Percentiles rank a stretch among this genome's conserved stretches.
Conservation (phyloP, 139 green algal species). For the Penium margaritaceum region DNA sequence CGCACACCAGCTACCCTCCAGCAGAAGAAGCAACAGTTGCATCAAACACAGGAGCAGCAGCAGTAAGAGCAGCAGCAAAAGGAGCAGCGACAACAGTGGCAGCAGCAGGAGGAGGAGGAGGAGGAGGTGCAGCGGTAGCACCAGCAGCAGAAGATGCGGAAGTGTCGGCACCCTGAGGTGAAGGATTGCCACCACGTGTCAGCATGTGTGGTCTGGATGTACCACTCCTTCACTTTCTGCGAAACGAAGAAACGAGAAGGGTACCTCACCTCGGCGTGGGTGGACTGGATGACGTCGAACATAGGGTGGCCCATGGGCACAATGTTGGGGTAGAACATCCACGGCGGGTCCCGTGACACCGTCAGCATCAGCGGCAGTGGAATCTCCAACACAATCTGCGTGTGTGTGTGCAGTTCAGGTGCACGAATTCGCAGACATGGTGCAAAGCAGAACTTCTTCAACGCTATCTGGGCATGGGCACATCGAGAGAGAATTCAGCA, state of each 20-base stretch:
- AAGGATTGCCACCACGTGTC: not conserved
- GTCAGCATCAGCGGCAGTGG: conserved; percentile 12
- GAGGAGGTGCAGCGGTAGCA: not conserved
- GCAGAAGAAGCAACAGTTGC: too few species aligned
- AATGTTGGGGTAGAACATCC: conserved; percentile 25
- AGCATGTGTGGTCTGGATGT: not conserved
- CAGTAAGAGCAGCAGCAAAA: too few species aligned
- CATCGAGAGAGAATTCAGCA: too few species aligned
- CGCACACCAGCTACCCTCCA: too few species aligned
- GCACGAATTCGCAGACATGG: too few species aligned
- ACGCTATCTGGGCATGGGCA: too few species aligned
- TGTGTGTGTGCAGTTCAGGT: not conserved
- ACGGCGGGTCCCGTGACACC: conserved; percentile 4
- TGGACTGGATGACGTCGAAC: conserved; percentile 11
- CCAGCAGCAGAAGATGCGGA: not conserved
- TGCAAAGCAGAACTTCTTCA: too few species aligned
- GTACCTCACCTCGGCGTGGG: conserved; percentile 3
- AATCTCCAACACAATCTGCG: conserved; percentile 12
- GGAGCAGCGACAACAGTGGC: not conserved
- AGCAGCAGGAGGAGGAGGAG: not conserved
- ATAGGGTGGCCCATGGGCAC: conserved; percentile 24
- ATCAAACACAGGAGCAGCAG: too few species aligned
- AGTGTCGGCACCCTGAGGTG: not conserved
- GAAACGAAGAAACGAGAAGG: too few species aligned
- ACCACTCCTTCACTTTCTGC: too few species aligned